Conservation (phyloP, 345 rosid genomes). For the Dimocarpus longan region DNA sequence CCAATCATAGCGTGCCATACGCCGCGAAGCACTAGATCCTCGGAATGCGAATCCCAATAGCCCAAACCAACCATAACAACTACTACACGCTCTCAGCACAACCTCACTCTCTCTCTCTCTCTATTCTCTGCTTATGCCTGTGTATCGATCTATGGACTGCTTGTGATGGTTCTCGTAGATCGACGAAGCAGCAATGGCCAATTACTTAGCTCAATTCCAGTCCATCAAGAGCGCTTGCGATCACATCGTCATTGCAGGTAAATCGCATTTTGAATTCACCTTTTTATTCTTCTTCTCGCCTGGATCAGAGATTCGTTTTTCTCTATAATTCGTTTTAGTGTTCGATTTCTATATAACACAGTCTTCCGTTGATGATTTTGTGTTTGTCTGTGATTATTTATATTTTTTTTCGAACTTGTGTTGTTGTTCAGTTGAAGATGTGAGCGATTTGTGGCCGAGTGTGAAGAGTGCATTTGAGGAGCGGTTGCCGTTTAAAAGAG, state of each 20-base stretch:
- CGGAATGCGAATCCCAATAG: slow-evolving; percentile 16
- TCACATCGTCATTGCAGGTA: slow-evolving; percentile 88
- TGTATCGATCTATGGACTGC: slow-evolving; percentile 38
- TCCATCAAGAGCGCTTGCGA: slow-evolving; percentile 70
- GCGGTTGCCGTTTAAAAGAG: slow-evolving; percentile 68
- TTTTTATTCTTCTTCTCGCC: neutral
- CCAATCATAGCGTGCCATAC: slow-evolving; percentile 4
- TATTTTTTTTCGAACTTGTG: too few relatives aligned
- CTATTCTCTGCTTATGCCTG: neutral
- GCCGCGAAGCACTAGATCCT: slow-evolving; percentile 37
- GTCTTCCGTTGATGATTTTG: too few relatives aligned
- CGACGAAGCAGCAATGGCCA: slow-evolving; percentile 60
- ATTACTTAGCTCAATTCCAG: slow-evolving; percentile 90
- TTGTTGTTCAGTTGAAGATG: slow-evolving; percentile 79
- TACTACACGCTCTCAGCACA: neutral
- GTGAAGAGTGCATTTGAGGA: slow-evolving; percentile 72
- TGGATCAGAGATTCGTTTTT: slow-evolving; percentile 20
- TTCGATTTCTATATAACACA: neutral
- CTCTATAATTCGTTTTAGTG: neutral
- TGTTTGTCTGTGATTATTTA: too few relatives aligned
- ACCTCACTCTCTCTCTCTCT: neutral
- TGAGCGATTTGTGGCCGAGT: slow-evolving; percentile 89
- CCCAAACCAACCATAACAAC: neutral
- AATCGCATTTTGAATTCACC: slow-evolving; percentile 9
- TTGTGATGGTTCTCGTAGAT: slow-evolving; percentile 36